Conservation (phyloP, 306 rosid genomes). For the Psophocarpus tetragonolobus region DNA sequence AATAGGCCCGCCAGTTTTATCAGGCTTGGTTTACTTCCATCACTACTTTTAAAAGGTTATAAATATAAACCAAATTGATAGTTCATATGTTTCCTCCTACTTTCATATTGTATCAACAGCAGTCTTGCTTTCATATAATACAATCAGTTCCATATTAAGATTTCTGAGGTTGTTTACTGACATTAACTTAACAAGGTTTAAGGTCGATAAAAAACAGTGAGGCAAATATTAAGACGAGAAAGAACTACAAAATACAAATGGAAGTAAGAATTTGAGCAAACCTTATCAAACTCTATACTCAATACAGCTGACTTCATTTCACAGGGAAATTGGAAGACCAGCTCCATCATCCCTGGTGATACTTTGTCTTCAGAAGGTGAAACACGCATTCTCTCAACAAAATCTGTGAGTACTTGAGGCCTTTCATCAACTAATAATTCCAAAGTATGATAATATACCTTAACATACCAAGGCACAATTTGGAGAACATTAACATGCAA, state of each 20-base stretch:
- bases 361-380: conserved; percentile 94
- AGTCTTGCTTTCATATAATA: conserved; percentile 1
- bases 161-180: background rate
- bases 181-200: background rate
- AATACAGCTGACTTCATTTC: conserved; percentile 70
- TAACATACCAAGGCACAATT: conserved; percentile 96
- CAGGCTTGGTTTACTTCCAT: background rate
- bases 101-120: conserved; percentile 16
- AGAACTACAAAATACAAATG: conserved; percentile 4
- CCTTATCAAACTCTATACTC: conserved; percentile 87
- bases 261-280: conserved; percentile 30
- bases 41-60: background rate
- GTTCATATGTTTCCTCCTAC: background rate
- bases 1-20: background rate
- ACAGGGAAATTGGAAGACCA: conserved; percentile 80
- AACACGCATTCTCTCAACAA: conserved; percentile 73
- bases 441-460: conserved; percentile 85
- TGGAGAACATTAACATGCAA: conserved; percentile 83
- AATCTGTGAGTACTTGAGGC: conserved; percentile 51
- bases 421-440: conserved; percentile 63
- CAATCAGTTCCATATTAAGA: conserved; percentile 3
- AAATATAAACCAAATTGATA: background rate
- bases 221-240: conserved; percentile 1
- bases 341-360: conserved; percentile 85
- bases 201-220: conserved; percentile 12